Evolutionary conservation across 345 rosid species (phyloP).

Genomic region (Ailanthus altissimus): DNA sequence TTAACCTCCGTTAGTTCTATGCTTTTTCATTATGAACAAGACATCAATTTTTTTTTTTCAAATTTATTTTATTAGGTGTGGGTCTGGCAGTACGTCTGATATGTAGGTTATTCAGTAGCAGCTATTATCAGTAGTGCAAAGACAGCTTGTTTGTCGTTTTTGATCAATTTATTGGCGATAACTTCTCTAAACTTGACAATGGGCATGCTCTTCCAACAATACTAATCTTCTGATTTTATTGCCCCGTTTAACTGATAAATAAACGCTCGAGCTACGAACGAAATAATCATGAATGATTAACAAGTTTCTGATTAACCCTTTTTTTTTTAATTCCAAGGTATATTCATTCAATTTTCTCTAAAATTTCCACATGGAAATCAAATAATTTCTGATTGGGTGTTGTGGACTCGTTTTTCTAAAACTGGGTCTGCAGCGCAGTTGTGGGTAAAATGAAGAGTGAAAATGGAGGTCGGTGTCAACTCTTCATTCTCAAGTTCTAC

Average conservation of each 20-base stretch:
- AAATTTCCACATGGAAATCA: too few species aligned
- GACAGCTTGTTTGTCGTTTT: not conserved
- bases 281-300: too few species aligned
- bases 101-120: slow-evolving; percentile 1
- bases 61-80: not conserved
- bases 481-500: not conserved
- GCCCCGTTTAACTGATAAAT: not conserved
- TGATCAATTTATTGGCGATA: slow-evolving; percentile 12
- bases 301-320: too few species aligned
- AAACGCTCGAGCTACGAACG: too few species aligned
- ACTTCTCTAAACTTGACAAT: not conserved
- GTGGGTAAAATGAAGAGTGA: too few species aligned
- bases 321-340: too few species aligned
- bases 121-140: not conserved
- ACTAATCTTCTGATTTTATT: not conserved
- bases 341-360: too few species aligned
- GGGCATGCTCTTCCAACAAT: not conserved
- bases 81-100: slow-evolving; percentile 1
- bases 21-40: slow-evolving; percentile 4
- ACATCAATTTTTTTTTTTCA: not conserved
- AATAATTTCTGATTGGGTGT: too few species aligned
- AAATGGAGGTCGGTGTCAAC: not conserved
- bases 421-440: too few species aligned
- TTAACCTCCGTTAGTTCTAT: slow-evolving; percentile 20
- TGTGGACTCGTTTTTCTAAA: too few species aligned